Percentiles rank a stretch among this genome's conserved stretches.
phyloP scores from a whole-genome alignment of 2,329 filamentous ascomycete species.

The Colletotrichum karsti region DNA sequence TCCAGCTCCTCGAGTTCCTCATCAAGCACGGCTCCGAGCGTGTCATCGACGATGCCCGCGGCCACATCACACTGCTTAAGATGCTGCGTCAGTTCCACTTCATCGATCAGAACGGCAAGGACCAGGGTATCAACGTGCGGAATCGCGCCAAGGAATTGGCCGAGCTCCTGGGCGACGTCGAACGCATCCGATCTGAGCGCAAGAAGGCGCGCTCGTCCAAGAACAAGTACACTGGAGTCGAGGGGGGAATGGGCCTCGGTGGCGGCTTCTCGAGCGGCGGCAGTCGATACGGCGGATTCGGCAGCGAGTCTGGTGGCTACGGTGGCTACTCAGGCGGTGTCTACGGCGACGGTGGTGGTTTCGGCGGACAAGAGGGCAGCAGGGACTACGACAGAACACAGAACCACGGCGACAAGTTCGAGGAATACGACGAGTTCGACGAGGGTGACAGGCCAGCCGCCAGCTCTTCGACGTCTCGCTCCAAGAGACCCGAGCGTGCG shows the following conservation, averaged over 20 bases:
- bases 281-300: slow-evolving; percentile 87
- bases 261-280: slow-evolving; percentile 61
- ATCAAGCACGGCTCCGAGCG: slow-evolving; percentile 98
- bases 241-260: slow-evolving; percentile 76
- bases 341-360: slow-evolving; percentile 95
- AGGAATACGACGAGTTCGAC: slow-evolving; percentile 97
- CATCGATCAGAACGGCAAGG: slow-evolving; percentile 96
- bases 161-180: slow-evolving; percentile 92
- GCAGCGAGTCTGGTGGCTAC: slow-evolving; percentile 80
- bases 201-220: slow-evolving; percentile 93
- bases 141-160: slow-evolving; percentile 96
- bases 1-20: slow-evolving; percentile 95
- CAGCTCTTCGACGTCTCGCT: slow-evolving; percentile 58
- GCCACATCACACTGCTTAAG: slow-evolving; percentile 93
- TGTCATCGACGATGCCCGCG: slow-evolving; percentile 95
- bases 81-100: slow-evolving; percentile 99
- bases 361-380: slow-evolving; percentile 79
- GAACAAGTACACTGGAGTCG: slow-evolving; percentile 95
- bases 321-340: slow-evolving; percentile 76
- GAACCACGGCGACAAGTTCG: slow-evolving; percentile 78
- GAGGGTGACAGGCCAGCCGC: slow-evolving; percentile 66
- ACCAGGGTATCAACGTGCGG: slow-evolving; percentile 96
- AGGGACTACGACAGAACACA: slow-evolving; percentile 48
- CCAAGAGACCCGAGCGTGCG: slow-evolving; percentile 55
- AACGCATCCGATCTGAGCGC: slow-evolving; percentile 80